Evolutionary conservation across 768 basidiomycete species (phyloP), one percentile per base, ranked within the genome.

Genomic region (Gymnopilus junonius): DNA sequence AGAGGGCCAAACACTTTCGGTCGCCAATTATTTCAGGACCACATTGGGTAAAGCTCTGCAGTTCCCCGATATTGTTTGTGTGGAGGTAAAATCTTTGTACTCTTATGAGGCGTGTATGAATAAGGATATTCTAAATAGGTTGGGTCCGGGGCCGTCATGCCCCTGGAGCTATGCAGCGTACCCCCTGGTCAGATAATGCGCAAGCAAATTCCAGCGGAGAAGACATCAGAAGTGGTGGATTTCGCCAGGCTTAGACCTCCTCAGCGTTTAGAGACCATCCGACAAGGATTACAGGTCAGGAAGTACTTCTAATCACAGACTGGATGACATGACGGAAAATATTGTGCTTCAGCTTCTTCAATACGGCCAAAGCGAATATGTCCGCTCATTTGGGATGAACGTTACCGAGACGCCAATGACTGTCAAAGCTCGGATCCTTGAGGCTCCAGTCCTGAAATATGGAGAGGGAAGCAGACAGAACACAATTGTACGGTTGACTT

Each of bases 351-450:
- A 89, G 86, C 82, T 87, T 32, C 77, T 90, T 58, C 81, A 83
- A 34, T 91, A 92, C 66, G 88, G 89, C 0, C 86, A 89, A 71
- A 91, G 89, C 0, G 85, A 91, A 72, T 92, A 91, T 64, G 84
- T 93, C 32, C 80, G 84, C 34, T 81, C 87, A 70, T 93, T 93
- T 63, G 91, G 91, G 7, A 85, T 94, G 83, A 87, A 93, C n/a
- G 78, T 85, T 50, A 68, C 78, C 4, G 75, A 76, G 1, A 82
- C 81, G 3, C 87, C 91, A 0, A 78, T 92, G 37, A 79, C 71
- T 35, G 77, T 92, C 35, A 73, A 82, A 20, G 92, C 90, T 0
- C 82, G 93, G 2, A 75, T 93, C 10, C 72, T 94, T 8, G 75
- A 77, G 10, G 81, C 90, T 0, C 92, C 93, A 0, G 85, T 75